Evolutionary conservation across 768 basidiomycete genomes (phyloP), one percentile per base, ranked within the genome.

Genomic region (Mycena haematopus): DNA sequence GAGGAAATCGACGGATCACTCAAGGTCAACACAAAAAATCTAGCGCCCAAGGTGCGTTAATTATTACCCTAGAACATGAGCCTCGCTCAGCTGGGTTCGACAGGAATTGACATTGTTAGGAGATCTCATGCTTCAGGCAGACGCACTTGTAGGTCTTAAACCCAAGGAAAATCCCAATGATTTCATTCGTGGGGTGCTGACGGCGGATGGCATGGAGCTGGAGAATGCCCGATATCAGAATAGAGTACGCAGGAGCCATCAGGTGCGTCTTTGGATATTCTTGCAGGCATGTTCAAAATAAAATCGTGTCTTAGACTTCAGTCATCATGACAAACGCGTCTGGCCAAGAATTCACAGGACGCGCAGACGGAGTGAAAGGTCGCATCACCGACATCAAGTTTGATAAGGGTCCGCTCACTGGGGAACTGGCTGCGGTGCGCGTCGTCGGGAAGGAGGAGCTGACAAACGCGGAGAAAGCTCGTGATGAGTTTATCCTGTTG

Each of bases 111-210:
- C 22, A 7, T 73, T 71, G n/a, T 61, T 83, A 2, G 67, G 70
- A 2, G 59, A 69, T 27, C 62, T 80, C 21, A 56, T 79, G 8
- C 56, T 62, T 45, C 76, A 80, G 56, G 65, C 68, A 24, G 75
- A 75, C 31, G 68, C 75, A 6, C 65, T 82, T 3, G 76, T 78
- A 21, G 68, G 61, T 1, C 65, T 66, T 1, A 74, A 72, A 55
- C 78, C 82, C 0, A 73, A 67, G 46, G 75, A 75, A 40, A 67
- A 64, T 3, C 63, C 62, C 0, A 77, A 72, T 52, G 80, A 82
- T 44, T 79, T 82, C 60, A 68, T 60, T 2, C 50, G 57, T 1
- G 71, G 72, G 11, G 62, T 60, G 17, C 13, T 71, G 8, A 68
- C 63, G 35, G 61, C 67, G 19, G 70, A 76, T 11, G 79, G 77